phyloP scores from a whole-genome alignment of 306 rosid genomes.

The Vachellia pachyceras region DNA sequence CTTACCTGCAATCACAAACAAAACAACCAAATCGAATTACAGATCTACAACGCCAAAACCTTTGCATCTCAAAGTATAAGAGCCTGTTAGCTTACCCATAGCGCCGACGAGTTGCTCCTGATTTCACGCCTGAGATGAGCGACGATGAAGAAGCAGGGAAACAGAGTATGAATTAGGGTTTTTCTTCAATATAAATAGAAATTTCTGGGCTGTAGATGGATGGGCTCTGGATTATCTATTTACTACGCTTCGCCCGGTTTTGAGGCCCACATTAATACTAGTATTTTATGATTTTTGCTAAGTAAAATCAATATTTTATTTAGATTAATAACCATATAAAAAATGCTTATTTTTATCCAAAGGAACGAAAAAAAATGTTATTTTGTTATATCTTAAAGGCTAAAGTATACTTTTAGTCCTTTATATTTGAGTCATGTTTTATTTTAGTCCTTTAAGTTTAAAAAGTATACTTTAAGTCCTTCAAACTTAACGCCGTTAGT shows the following conservation, averaged over 20 bases:
- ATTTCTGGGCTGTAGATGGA: neutral
- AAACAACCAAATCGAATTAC: neutral
- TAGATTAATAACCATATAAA: too few species aligned
- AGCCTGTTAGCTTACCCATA: neutral
- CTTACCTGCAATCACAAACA: conserved; percentile 15
- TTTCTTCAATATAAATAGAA: neutral
- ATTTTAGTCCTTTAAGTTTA: too few species aligned
- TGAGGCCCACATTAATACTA: too few species aligned
- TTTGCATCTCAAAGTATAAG: neutral
- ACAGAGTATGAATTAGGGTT: neutral
- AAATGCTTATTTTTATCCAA: too few species aligned
- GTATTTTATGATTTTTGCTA: too few species aligned
- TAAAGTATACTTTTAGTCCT: too few species aligned
- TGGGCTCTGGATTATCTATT: neutral
- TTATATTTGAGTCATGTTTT: too few species aligned
- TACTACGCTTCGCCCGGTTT: neutral
- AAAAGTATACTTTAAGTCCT: too few species aligned
- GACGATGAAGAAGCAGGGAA: neutral
- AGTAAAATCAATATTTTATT: too few species aligned
- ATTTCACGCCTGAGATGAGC: neutral
- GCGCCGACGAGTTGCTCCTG: neutral
- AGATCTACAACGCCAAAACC: neutral
- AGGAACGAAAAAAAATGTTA: too few species aligned
- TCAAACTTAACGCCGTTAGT: too few species aligned
- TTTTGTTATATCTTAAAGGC: too few species aligned